Base-by-base conservation (phyloP, 352 stramenopile species). In the Globisporangium iwayamae region DNA sequence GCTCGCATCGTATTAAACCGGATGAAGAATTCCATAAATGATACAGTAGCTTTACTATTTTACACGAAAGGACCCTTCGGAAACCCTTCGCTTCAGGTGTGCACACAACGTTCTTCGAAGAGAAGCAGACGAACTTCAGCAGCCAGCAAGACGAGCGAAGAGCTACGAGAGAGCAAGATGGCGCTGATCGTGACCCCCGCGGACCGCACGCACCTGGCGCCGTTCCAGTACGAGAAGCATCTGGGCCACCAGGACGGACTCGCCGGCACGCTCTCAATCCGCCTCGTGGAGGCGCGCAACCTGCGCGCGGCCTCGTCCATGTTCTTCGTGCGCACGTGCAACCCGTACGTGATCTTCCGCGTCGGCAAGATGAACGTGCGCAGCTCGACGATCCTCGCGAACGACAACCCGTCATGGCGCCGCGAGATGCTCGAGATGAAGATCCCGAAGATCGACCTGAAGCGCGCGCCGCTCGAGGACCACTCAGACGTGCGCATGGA, bases 281-380 rank as follows among this genome's bases (percentile, higher is more conserved):
- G 85, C 0, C 68, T 93, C 14, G 71, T 93, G 16, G 83, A 87
- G 38, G 85, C 85, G 39, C 79, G 81, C 32, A 86, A 90, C 66
- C 72, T 93, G 47, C 83, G 75, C 20, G 82, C 83, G 20, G 81
- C 77, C 9, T 68, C 82, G 28, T 91, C 85, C 62, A 90, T 93
- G 81, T 93, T 93, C 66, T 91, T 84, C 78, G 73, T 87, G 50
- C 85, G 83, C 60, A 90, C 81, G 39, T 93, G 85, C 68, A 91
- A 91, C 48, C 83, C 85, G 34, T 93, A 93, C 69, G 81, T 93
- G 66, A 93, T 93, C 63, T 93, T 93, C 66, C 83, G 85, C 45
- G 61, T 91, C 30, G 85, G 85, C 43, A 89, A 89, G 66, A 75
- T 87, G 61, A 87, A 73, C 54, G 66, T 72, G 30, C 85, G 85